phyloP scores from a whole-genome alignment of 805 yeast species.

The Pichia gijzeniarum region DNA sequence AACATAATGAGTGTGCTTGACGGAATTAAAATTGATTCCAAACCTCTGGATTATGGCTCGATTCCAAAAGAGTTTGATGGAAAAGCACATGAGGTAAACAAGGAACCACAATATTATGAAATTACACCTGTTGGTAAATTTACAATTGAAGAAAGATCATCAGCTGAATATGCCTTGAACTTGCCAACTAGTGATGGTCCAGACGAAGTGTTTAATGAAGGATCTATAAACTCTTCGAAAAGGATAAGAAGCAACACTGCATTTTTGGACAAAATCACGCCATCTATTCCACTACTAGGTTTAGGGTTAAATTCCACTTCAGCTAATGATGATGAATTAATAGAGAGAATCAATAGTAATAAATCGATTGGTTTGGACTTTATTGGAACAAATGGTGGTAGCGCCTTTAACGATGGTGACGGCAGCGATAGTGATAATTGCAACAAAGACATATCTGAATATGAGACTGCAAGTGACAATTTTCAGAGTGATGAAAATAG shows the following conservation, averaged over 20 bases:
- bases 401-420: not conserved
- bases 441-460: no score
- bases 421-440: not conserved
- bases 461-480: no score
- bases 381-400: not conserved
- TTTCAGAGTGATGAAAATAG: no score
- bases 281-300: not conserved
- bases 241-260: conserved; percentile 8
- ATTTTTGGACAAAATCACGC: not conserved
- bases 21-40: conserved; percentile 22
- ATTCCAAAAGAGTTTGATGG: conserved; percentile 10
- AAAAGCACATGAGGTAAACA: conserved; percentile 19
- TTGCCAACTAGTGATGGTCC: not conserved
- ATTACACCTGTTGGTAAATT: conserved; percentile 18
- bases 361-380: not conserved
- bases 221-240: not conserved
- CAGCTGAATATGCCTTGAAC: not conserved
- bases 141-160: conserved; percentile 29
- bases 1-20: conserved; percentile 44
- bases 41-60: conserved; percentile 21
- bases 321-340: not conserved
- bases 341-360: not conserved
- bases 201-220: not conserved
- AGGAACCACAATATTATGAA: conserved; percentile 19
- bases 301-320: not conserved